Conservation (phyloP, 768 basidiomycete genomes). For the Chalciporus piperatus region DNA sequence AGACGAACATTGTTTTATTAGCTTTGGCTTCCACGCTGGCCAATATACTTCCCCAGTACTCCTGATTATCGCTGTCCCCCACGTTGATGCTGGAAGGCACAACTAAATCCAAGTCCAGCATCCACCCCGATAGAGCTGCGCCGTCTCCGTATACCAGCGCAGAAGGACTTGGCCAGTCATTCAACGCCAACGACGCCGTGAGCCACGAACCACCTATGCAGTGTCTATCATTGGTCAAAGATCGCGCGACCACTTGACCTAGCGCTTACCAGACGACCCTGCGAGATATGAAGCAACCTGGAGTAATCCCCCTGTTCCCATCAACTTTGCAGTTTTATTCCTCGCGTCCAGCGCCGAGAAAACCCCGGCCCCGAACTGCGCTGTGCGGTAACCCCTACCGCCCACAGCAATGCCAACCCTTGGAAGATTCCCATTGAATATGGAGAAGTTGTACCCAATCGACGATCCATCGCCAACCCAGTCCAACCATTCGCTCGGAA, state of each 20-base stretch:
- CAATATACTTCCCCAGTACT: slow-evolving; percentile 53
- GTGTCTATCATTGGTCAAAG: background rate
- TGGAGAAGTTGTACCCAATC: slow-evolving; percentile 51
- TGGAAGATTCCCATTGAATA: slow-evolving; percentile 43
- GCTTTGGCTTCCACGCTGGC: slow-evolving; percentile 58
- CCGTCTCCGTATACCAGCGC: slow-evolving; percentile 62
- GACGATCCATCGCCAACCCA: slow-evolving; percentile 57
- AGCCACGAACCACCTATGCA: slow-evolving; percentile 63
- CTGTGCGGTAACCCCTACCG: slow-evolving; percentile 69
- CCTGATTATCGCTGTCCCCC: slow-evolving; percentile 44
- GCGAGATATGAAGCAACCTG: slow-evolving; percentile 70
- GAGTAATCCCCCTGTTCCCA: slow-evolving; percentile 64
- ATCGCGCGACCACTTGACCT: background rate
- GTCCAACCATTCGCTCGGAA: slow-evolving; percentile 50
- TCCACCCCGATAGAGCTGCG: slow-evolving; percentile 47
- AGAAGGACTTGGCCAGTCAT: slow-evolving; percentile 56
- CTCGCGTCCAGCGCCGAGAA: slow-evolving; percentile 59
- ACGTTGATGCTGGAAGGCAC: slow-evolving; percentile 52
- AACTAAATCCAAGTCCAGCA: slow-evolving; percentile 53
- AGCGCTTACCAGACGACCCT: slow-evolving; percentile 56
- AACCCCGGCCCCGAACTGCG: slow-evolving; percentile 61
- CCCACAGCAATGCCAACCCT: slow-evolving; percentile 63
- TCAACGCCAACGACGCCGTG: slow-evolving; percentile 58
- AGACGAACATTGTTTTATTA: slow-evolving; percentile 47
- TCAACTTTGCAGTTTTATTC: slow-evolving; percentile 52